Evolutionary conservation across 768 basidiomycete species (phyloP).

Genomic region (Tulasnella sp.): DNA sequence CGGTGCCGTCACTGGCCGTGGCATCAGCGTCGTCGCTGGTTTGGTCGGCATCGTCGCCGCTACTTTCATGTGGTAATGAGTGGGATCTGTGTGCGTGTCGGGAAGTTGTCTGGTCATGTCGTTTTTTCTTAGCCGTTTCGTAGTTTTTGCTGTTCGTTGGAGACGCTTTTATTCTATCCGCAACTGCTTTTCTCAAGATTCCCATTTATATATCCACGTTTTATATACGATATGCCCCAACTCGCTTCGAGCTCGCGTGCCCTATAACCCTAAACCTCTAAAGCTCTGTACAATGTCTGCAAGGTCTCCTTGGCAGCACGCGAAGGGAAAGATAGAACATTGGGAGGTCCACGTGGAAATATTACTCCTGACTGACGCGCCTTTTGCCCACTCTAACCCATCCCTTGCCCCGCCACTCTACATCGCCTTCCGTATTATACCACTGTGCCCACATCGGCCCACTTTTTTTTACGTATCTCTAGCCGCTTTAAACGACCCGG

Average conservation of each 20-base stretch:
- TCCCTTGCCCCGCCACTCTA: constrained; percentile 10
- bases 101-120: background rate
- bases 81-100: background rate
- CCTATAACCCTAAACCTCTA: no score
- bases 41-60: constrained; percentile 3
- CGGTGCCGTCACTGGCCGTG: constrained; percentile 1
- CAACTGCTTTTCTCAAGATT: background rate
- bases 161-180: background rate
- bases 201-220: background rate
- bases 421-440: constrained; percentile 1
- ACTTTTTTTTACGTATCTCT: constrained; percentile 22
- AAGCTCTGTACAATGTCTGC: no score
- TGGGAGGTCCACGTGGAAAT: constrained; percentile 9
- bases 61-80: background rate
- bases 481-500: background rate
- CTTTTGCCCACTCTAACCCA: constrained; percentile 9
- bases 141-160: background rate
- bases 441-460: background rate
- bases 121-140: background rate
- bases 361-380: constrained; percentile 30
- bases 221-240: constrained; percentile 1
- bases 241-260: background rate
- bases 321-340: background rate
- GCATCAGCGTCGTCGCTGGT: constrained; percentile 14
- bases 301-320: no score